These are phyloP conservation scores for Amphibolis antarctica DNA, from an alignment of 106 monocot genomes.

Conservation along the genomic window DNA sequence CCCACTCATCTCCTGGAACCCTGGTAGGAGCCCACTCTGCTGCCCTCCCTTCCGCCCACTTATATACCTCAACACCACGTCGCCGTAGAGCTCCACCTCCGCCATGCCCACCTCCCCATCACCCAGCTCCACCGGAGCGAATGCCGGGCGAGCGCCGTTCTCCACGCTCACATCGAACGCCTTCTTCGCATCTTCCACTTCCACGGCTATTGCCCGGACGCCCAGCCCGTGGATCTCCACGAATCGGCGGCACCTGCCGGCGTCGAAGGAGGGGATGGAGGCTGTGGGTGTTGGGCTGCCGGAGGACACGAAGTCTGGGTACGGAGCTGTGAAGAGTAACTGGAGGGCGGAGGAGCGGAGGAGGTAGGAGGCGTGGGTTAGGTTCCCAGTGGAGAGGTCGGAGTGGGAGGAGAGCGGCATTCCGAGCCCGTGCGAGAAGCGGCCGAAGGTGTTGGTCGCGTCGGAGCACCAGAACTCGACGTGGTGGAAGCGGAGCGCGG, in stretches of 20 bases:
- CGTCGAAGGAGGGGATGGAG: constrained; percentile 59
- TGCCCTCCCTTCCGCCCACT: constrained; percentile 4
- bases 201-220: constrained; percentile 71
- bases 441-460: constrained; percentile 49
- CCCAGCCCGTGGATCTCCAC: constrained; percentile 56
- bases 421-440: constrained; percentile 87
- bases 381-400: constrained; percentile 77
- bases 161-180: constrained; percentile 45
- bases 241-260: constrained; percentile 29
- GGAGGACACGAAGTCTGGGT: no score
- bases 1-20: constrained; percentile 38
- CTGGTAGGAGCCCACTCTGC: constrained; percentile 60
- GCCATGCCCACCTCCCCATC: constrained; percentile 50
- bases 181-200: constrained; percentile 43
- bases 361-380: constrained; percentile 59
- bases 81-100: constrained; percentile 86
- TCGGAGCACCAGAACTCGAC: constrained; percentile 89
- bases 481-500: constrained; percentile 76
- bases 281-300: neutral
- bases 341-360: constrained; percentile 44
- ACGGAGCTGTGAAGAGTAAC: constrained; percentile 34
- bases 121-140: constrained; percentile 42
- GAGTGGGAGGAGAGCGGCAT: constrained; percentile 47
- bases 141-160: constrained; percentile 56
- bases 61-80: constrained; percentile 78